Evolutionary conservation across 2,329 filamentous ascomycete genomes (phyloP).

Genomic region (Fusarium beomiforme): DNA sequence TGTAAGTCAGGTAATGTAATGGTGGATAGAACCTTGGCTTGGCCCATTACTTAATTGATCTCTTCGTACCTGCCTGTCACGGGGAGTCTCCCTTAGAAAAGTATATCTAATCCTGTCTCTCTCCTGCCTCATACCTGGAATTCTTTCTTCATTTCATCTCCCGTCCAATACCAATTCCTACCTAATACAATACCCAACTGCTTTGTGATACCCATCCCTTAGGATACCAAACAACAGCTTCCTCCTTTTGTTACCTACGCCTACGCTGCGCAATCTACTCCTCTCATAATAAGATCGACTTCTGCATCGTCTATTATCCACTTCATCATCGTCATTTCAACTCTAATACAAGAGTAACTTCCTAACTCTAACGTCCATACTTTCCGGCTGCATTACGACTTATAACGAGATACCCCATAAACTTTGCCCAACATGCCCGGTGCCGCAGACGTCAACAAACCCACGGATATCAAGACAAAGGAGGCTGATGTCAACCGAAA

Average conservation of each 20-base stretch:
- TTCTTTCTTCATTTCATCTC: slow-evolving; percentile 21
- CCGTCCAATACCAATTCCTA: slow-evolving; percentile 14
- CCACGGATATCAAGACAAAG: slow-evolving; percentile 78
- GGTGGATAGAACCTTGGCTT: slow-evolving; percentile 1
- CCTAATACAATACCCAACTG: slow-evolving; percentile 35
- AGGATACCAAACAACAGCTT: slow-evolving; percentile 33
- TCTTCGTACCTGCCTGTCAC: slow-evolving; percentile 31
- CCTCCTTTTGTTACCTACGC: slow-evolving; percentile 17
- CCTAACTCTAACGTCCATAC: not conserved
- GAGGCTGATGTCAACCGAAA: slow-evolving; percentile 92
- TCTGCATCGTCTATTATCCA: slow-evolving; percentile 7
- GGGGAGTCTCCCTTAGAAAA: slow-evolving; percentile 18
- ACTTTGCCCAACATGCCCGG: slow-evolving; percentile 49
- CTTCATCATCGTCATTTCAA: not conserved
- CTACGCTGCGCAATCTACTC: not conserved
- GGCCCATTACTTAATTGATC: slow-evolving; percentile 11
- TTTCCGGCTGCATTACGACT: slow-evolving; percentile 13
- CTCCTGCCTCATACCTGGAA: slow-evolving; percentile 4
- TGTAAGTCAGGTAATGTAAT: slow-evolving; percentile 6
- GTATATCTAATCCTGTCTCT: slow-evolving; percentile 43
- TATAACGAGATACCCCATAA: slow-evolving; percentile 29
- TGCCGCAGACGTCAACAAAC: slow-evolving; percentile 71
- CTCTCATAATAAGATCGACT: slow-evolving; percentile 19
- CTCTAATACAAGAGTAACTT: slow-evolving; percentile 5
- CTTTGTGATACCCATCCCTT: slow-evolving; percentile 48